Percentiles rank a stretch among this genome's conserved stretches.
phyloP scores from a whole-genome alignment of 257 asterid genomes.

The Salvia rosmarinus region DNA sequence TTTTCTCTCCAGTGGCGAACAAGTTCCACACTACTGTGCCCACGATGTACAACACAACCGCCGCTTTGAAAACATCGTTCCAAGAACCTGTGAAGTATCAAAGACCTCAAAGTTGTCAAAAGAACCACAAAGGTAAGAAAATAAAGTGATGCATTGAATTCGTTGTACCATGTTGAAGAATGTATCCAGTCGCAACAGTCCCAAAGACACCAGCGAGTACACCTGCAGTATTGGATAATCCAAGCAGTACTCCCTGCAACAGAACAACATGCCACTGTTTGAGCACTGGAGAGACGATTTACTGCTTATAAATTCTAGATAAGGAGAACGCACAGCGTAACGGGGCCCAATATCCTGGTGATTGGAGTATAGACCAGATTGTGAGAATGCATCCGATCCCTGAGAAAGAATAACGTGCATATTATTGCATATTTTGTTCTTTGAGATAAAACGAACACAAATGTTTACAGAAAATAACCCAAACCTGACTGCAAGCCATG shows the following conservation, averaged over 20 bases:
- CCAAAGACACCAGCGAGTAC: conserved; percentile 98
- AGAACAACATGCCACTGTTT: conserved; percentile 2
- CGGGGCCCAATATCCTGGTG: conserved; percentile 99
- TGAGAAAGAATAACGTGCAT: conserved; percentile 34
- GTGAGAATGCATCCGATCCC: conserved; percentile 99
- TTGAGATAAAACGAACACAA: not conserved
- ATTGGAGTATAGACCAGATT: conserved; percentile 95
- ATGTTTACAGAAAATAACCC: not conserved
- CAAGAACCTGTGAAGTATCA: conserved; percentile 75
- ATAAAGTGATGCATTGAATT: conserved; percentile 5
- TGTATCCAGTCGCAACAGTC: conserved; percentile 97
- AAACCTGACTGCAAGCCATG: conserved; percentile 97
- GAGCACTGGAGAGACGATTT: not conserved
- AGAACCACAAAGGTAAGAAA: not conserved
- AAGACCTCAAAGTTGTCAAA: no score
- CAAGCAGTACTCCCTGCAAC: conserved; percentile 85
- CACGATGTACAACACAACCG: conserved; percentile 74
- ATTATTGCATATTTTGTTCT: conserved; percentile 1
- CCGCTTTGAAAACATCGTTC: conserved; percentile 91
- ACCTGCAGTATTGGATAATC: conserved; percentile 94
- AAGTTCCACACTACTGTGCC: conserved; percentile 95
- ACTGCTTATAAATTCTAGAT: conserved; percentile 7
- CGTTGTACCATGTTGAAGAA: conserved; percentile 81
- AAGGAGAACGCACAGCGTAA: conserved; percentile 72
- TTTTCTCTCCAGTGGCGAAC: conserved; percentile 85